These are phyloP conservation scores for Castanea mollissima DNA, from an alignment of 306 rosid species.

Conservation along the genomic window DNA sequence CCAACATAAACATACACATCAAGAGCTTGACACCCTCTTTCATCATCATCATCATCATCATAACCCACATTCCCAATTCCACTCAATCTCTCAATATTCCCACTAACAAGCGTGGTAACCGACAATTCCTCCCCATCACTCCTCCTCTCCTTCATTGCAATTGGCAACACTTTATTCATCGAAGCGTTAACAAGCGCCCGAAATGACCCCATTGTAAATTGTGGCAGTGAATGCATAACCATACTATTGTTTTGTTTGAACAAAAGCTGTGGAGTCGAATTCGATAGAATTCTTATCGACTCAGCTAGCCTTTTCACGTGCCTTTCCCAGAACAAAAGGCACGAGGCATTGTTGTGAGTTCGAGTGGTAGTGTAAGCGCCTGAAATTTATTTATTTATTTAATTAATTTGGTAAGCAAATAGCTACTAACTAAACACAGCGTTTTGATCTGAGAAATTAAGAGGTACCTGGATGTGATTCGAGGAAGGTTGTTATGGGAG, in stretches of 20 bases:
- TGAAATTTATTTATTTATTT: background rate
- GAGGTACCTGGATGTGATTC: conserved; percentile 64
- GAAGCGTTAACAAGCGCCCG: conserved; percentile 54
- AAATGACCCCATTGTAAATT: background rate
- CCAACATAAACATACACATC: conserved; percentile 55
- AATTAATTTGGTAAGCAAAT: background rate
- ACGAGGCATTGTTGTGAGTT: conserved; percentile 63
- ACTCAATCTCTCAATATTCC: conserved; percentile 50
- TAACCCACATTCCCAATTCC: conserved; percentile 14
- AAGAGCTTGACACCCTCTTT: conserved; percentile 27
- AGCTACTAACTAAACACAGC: too few relatives aligned
- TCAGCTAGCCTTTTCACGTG: conserved; percentile 69
- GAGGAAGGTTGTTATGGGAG: conserved; percentile 58
- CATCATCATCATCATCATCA: conserved; percentile 24
- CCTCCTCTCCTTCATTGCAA: conserved; percentile 54
- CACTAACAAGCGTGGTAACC: conserved; percentile 67
- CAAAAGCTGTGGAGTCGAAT: conserved; percentile 52
- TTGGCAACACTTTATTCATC: conserved; percentile 44
- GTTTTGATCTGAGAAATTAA: too few relatives aligned
- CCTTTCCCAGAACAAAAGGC: conserved; percentile 76
- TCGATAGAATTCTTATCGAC: conserved; percentile 52
- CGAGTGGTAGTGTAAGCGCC: conserved; percentile 96
- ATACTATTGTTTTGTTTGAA: conserved; percentile 29
- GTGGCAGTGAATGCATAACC: conserved; percentile 17
- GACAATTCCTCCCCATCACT: conserved; percentile 52